These are phyloP conservation scores for Amaranthus cruentus DNA, from an alignment of 148 eudicot genomes.

Conservation along the genomic window DNA sequence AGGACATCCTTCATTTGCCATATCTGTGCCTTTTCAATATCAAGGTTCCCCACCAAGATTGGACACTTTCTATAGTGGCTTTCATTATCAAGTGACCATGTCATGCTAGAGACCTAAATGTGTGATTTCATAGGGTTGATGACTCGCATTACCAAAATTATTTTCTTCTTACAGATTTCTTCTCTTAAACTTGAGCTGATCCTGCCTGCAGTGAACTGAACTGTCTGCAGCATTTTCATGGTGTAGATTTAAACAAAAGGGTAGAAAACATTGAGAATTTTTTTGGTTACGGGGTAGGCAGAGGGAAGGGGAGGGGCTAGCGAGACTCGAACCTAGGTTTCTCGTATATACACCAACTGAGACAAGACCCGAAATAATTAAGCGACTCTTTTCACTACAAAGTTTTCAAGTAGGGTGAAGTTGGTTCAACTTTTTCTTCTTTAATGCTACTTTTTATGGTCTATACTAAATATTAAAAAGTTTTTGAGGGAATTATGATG, in stretches of 20 bases:
- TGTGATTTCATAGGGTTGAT: no score
- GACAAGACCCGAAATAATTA: constrained; percentile 3
- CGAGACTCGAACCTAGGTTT: no score
- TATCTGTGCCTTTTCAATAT: constrained; percentile 14
- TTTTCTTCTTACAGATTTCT: not conserved
- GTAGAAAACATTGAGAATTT: constrained; percentile 10
- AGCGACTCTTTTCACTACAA: constrained; percentile 20
- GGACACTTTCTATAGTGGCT: constrained; percentile 20
- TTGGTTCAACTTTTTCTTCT: constrained; percentile 10
- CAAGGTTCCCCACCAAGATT: constrained; percentile 12
- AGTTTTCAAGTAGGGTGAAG: no score
- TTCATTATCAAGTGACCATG: not conserved
- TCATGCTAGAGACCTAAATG: constrained; percentile 9
- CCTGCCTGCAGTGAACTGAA: no score
- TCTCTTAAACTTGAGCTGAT: not conserved
- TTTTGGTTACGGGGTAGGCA: no score
- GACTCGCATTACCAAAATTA: not conserved
- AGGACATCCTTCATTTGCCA: constrained; percentile 26
- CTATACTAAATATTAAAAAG: not conserved
- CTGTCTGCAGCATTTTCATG: not conserved
- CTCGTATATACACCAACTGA: not conserved
- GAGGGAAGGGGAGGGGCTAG: no score
- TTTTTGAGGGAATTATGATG: constrained; percentile 14
- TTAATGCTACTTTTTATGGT: constrained; percentile 3
- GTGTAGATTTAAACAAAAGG: not conserved